A percentile compares a stretch with the other conserved stretches of the same genome.
These are phyloP conservation scores for Myriosclerotinia duriaeana DNA, from an alignment of 2,329 filamentous ascomycete species.

Conservation along the genomic window DNA sequence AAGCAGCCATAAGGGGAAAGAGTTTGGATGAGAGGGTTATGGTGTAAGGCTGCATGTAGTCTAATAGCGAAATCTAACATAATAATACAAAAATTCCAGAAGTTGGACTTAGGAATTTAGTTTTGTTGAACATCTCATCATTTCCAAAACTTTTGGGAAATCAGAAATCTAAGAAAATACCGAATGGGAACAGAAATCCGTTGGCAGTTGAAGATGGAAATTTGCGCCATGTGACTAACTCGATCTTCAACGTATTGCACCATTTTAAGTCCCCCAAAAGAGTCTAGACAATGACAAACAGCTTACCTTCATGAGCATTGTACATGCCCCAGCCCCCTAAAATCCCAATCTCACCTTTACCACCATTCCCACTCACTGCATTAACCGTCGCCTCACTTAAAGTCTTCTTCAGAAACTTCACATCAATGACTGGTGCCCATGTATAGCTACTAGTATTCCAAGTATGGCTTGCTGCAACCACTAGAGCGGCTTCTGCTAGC, in stretches of 20 bases:
- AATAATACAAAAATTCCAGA: not conserved
- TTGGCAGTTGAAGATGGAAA: not conserved
- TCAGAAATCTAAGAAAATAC: too few relatives aligned
- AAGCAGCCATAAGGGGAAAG: not conserved
- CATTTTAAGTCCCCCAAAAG: not conserved
- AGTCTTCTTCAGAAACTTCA: constrained; percentile 49
- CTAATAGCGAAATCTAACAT: not conserved
- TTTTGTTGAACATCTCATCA: not conserved
- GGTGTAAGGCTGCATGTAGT: not conserved
- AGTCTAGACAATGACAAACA: not conserved
- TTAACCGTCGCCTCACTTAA: constrained; percentile 47
- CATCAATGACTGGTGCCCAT: constrained; percentile 62
- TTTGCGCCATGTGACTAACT: not conserved
- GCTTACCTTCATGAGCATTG: constrained; percentile 54
- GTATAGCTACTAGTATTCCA: constrained; percentile 58
- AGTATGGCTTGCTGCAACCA: constrained; percentile 49
- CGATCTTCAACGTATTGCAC: not conserved
- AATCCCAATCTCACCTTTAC: constrained; percentile 45
- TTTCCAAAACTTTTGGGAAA: not conserved
- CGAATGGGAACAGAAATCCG: too few relatives aligned
- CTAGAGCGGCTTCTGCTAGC: constrained; percentile 52
- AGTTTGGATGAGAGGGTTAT: not conserved
- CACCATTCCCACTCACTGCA: not conserved
- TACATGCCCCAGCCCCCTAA: constrained; percentile 55
- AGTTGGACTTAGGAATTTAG: too few relatives aligned